Percentiles rank a stretch among this genome's conserved stretches.
phyloP scores from a whole-genome alignment of 805 yeast species.

The Metschnikowia proteae region DNA sequence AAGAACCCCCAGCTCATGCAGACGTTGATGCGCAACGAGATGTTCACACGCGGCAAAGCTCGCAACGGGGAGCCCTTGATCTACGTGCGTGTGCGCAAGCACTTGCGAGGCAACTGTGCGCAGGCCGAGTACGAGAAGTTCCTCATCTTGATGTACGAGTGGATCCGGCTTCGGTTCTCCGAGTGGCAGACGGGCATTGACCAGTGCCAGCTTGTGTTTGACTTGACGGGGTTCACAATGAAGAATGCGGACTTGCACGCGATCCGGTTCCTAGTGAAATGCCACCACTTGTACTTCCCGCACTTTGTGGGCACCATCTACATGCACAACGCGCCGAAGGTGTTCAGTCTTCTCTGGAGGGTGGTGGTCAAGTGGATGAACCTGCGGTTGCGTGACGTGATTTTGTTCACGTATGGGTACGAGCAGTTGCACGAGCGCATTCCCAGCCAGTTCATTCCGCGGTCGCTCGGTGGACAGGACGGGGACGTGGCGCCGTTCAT shows the following conservation, averaged over 20 bases:
- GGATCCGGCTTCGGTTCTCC: slow-evolving; percentile 9
- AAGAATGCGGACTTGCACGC: slow-evolving; percentile 14
- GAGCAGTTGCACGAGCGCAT: slow-evolving; percentile 8
- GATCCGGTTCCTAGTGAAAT: slow-evolving; percentile 9
- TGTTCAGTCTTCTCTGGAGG: slow-evolving; percentile 13
- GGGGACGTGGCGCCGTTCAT: slow-evolving; percentile 6
- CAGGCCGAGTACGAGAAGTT: slow-evolving; percentile 8
- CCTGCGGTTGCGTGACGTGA: slow-evolving; percentile 8
- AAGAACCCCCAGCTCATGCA: slow-evolving; percentile 4
- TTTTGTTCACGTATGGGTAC: slow-evolving; percentile 8
- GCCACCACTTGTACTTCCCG: slow-evolving; percentile 11
- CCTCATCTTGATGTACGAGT: slow-evolving; percentile 9
- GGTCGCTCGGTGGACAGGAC: slow-evolving; percentile 13
- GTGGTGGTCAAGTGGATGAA: slow-evolving; percentile 13
- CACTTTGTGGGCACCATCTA: slow-evolving; percentile 11
- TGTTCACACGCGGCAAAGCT: slow-evolving; percentile 7
- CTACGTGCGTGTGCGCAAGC: slow-evolving; percentile 6
- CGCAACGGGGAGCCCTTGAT: slow-evolving; percentile 8
- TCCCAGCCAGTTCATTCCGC: slow-evolving; percentile 9
- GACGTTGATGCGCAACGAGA: slow-evolving; percentile 8
- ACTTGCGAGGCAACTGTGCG: slow-evolving; percentile 9
- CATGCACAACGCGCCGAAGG: slow-evolving; percentile 14
- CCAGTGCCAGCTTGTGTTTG: slow-evolving; percentile 11
- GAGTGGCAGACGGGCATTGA: slow-evolving; percentile 9
- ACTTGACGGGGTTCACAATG: slow-evolving; percentile 13